Evolutionary conservation across 768 basidiomycete genomes (phyloP), one percentile per base, ranked within the genome.

Genomic region (Lactifluus rugatus): DNA sequence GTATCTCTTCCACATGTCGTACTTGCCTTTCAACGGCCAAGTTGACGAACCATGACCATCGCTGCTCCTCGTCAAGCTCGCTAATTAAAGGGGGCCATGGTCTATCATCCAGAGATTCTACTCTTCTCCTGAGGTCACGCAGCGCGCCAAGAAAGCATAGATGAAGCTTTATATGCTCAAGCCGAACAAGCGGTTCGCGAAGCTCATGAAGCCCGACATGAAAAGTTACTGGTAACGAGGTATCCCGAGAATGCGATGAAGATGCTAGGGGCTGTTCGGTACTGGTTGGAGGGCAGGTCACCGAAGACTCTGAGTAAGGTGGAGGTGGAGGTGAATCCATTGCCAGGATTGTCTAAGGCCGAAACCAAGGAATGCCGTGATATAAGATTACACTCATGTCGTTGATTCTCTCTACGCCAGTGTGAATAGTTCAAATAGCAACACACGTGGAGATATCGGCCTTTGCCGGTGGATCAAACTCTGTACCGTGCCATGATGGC

Each of bases 11-110:
- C 26, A 23, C 3, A 39, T 14, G 37, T 46, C 4, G 19, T 25
- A 57, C 49, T 21, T 39, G 71, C 74, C 74, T 66, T 46, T 75
- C 72, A 6, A 73, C 69, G 2, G 75, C 74, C 11, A 75, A 62
- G 25, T 67, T 61, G 28, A 76, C 65, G 60, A 75, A 75, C 75
- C 75, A 75, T 1, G 64, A 63, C 74, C 74, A 75, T 46, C 74
- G 67, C 26, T 63, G 53, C 0, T 65, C 66, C 17, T 52, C 64
- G 11, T 68, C 64, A 64, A 75, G 48, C 26, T 37, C 52, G 7
- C 25, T 25, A 39, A 55, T 25, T 17, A 46, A 26, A 44, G 53
- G 50, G 11, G 48, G 19, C 58, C 53, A 60, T 5, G 58, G 16
- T 5, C 25, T 17, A 19, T 39, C 34, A 16, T 26, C 21, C 25